Base-by-base conservation (phyloP, 371 early-diverging fungal species). In the Polyrhizophydium stewartii region DNA sequence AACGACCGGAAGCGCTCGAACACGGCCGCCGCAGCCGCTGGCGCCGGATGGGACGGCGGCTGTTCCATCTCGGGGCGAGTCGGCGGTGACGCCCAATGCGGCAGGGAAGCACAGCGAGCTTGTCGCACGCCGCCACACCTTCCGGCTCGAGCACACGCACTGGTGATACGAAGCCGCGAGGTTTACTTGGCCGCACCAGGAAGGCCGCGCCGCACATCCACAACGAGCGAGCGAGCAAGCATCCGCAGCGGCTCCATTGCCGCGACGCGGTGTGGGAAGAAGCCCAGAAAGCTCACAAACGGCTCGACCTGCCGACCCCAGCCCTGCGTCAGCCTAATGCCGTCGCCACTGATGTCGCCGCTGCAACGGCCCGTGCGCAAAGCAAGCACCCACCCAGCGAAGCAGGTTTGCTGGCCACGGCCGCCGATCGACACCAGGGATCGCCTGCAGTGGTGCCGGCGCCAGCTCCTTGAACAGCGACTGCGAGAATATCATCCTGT, bases 221-320 rank as follows among this genome's bases (percentile, higher is more conserved):
- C 19, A 32, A 59, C 25, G 27, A 59, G 51, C 33, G 27, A 28
- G 27, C 49, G 13, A 17, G 46, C 32, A 2, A 59, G 49, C 32
- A 5, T 6, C 50, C 25, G 13, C 21, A 77, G 68, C 2, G 75
- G 66, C 55, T 73, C 73, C 6, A 77, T 50, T 45, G 67, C 64
- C 31, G 69, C 60, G 0, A 73, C 52, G 21, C 72, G 77, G 46
- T 72, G 70, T 12, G 77, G 77, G 61, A 77, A 77, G 66, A 70
- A 74, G 3, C 73, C 70, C 49, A 77, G 61, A 59, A 70, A 74
- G 45, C 71, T 70, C 38, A 73, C 68, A 62, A 77, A 50, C 21
- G 73, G 66, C 52, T 66, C 67, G 1, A 75, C 67, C 71, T 69
- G 55, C 56, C 10, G 33, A 2, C 21, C 38, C 28, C 22, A 28